Conservation (phyloP, 495 filamentous ascomycete species). For the Cryomyces antarcticus region DNA sequence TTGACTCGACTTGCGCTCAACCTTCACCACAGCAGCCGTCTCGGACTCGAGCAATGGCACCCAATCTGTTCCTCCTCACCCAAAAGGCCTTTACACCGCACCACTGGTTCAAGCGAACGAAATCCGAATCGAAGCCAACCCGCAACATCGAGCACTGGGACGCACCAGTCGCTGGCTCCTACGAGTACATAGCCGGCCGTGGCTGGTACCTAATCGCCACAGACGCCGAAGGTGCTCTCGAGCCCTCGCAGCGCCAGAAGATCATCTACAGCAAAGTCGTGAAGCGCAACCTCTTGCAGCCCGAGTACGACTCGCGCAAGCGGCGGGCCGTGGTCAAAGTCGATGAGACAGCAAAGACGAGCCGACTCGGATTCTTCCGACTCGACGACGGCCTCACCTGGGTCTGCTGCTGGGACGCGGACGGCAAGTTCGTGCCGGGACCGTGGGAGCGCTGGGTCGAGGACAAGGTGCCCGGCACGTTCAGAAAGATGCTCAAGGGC, state of each 20-base stretch:
- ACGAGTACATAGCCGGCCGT: conserved; percentile 15
- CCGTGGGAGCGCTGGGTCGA: conserved; percentile 12
- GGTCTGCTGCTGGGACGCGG: conserved; percentile 12
- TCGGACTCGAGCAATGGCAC: conserved; percentile 7
- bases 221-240: background rate
- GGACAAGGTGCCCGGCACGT: conserved; percentile 3
- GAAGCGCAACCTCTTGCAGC: conserved; percentile 8
- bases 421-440: conserved; percentile 12
- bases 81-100: conserved; percentile 12
- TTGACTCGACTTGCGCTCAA: too few relatives aligned
- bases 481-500: conserved; percentile 11
- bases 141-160: conserved; percentile 14
- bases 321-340: conserved; percentile 3
- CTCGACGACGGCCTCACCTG: conserved; percentile 14
- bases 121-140: conserved; percentile 1
- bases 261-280: conserved; percentile 13
- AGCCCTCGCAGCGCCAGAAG: conserved; percentile 3
- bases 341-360: background rate
- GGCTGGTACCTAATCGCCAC: conserved; percentile 14
- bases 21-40: too few relatives aligned
- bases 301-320: conserved; percentile 14
- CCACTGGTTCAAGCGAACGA: conserved; percentile 10
- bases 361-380: conserved; percentile 9
- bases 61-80: conserved; percentile 13
- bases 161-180: conserved; percentile 8